phyloP scores from a whole-genome alignment of 495 filamentous ascomycete species.

The Trichocladium antarcticum region DNA sequence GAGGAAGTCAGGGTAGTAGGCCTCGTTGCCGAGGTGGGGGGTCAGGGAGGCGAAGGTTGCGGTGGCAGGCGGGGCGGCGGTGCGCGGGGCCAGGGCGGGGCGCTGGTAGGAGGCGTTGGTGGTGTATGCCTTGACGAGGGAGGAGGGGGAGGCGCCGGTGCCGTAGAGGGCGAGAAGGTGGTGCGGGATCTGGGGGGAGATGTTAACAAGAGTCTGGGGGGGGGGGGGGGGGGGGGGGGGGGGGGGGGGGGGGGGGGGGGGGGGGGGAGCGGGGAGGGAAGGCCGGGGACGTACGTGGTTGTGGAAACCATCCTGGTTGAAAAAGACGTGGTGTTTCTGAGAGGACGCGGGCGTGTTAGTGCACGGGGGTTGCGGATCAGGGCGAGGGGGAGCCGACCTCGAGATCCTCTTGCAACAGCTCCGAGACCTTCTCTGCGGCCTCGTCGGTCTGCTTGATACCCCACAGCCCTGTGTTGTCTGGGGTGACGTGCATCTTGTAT shows the following conservation, averaged over 20 bases:
- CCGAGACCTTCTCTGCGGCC: conserved; percentile 47
- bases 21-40: conserved; percentile 36
- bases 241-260: conserved; percentile 63
- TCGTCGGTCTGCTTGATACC: conserved; percentile 43
- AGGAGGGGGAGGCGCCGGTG: conserved; percentile 49
- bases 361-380: background rate
- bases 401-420: conserved; percentile 64
- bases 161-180: conserved; percentile 64
- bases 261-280: conserved; percentile 26
- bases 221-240: conserved; percentile 27
- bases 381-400: conserved; percentile 27
- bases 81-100: conserved; percentile 29
- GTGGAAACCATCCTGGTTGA: conserved; percentile 57
- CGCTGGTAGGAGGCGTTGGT: conserved; percentile 54
- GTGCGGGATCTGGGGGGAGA: conserved; percentile 51
- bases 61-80: conserved; percentile 34
- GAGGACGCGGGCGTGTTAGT: background rate
- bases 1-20: conserved; percentile 57
- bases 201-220: conserved; percentile 20
- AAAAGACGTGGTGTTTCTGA: conserved; percentile 63
- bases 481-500: conserved; percentile 47
- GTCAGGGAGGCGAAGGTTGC: conserved; percentile 25
- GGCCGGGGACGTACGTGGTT: conserved; percentile 36
- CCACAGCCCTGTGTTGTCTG: conserved; percentile 49
- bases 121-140: conserved; percentile 49